These are phyloP conservation scores for Mangifera indica DNA, from an alignment of 345 rosid genomes.

Conservation along the genomic window DNA sequence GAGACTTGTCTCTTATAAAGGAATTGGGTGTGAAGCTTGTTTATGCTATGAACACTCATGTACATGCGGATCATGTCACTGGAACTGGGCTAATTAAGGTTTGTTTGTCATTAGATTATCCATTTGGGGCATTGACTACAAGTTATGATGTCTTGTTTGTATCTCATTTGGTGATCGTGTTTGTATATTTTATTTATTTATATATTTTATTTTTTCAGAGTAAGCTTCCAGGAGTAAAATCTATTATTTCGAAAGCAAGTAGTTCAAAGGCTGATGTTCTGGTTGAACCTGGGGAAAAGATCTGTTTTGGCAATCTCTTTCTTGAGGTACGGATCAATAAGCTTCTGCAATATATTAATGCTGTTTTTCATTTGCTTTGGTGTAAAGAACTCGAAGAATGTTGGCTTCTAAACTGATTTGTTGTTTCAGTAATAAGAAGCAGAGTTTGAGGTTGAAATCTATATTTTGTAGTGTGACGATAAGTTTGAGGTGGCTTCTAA, in stretches of 20 bases:
- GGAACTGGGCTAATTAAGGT: slow-evolving; percentile 93
- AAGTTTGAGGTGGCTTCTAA: not conserved
- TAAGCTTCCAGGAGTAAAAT: slow-evolving; percentile 57
- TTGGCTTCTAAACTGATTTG: not conserved
- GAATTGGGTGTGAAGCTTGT: slow-evolving; percentile 76
- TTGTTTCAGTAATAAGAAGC: not conserved
- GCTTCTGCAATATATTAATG: not conserved
- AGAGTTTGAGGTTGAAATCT: no score
- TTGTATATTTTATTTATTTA: not conserved
- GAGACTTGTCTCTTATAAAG: slow-evolving; percentile 64
- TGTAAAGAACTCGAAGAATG: not conserved
- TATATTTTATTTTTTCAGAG: slow-evolving; percentile 42
- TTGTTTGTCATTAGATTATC: not conserved
- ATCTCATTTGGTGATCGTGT: slow-evolving; percentile 1
- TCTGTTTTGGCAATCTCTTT: slow-evolving; percentile 62
- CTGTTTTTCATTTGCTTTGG: not conserved
- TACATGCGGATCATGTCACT: slow-evolving; percentile 96
- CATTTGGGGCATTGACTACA: slow-evolving; percentile 3
- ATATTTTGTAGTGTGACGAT: no score
- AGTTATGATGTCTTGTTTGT: not conserved
- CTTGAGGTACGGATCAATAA: slow-evolving; percentile 51
- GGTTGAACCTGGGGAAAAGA: slow-evolving; percentile 66
- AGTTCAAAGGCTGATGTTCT: slow-evolving; percentile 76
- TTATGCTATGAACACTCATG: slow-evolving; percentile 91
- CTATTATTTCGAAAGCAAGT: slow-evolving; percentile 79